phyloP scores from a whole-genome alignment of 768 basidiomycete species.

The Rhodotorula toruloides region DNA sequence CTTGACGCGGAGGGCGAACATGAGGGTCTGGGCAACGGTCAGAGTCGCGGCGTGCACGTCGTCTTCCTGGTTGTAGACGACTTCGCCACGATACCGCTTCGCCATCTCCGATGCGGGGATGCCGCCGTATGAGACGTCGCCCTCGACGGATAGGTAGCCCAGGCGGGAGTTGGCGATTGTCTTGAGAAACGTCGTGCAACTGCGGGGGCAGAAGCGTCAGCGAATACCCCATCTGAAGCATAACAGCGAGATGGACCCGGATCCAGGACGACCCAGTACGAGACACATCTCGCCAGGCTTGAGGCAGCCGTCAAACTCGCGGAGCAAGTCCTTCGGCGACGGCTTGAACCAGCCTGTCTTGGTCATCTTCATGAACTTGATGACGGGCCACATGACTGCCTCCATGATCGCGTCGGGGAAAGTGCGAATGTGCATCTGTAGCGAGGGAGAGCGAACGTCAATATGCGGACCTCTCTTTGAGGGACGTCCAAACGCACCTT shows the following conservation, averaged over 20 bases:
- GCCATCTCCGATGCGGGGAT: conserved; percentile 61
- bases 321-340: conserved; percentile 56
- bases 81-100: conserved; percentile 41
- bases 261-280: conserved; percentile 49
- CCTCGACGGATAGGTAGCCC: conserved; percentile 64
- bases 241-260: background rate
- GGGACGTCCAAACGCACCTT: conserved; percentile 40
- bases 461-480: background rate
- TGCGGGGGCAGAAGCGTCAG: background rate
- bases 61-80: conserved; percentile 57
- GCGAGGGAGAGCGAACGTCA: no score
- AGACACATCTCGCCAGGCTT: conserved; percentile 66
- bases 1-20: conserved; percentile 54
- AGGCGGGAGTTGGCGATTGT: conserved; percentile 67
- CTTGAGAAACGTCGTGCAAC: conserved; percentile 79
- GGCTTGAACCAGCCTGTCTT: conserved; percentile 53
- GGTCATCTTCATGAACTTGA: conserved; percentile 54
- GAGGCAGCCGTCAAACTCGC: conserved; percentile 57
- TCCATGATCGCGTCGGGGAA: conserved; percentile 51
- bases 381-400: conserved; percentile 59
- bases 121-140: conserved; percentile 70
- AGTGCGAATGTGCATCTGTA: conserved; percentile 43
- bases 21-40: conserved; percentile 69
- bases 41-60: conserved; percentile 83
- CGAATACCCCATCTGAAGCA: no score